A percentile compares a stretch with the other conserved stretches of the same genome.
Conservation (phyloP, 2,329 filamentous ascomycete species). For the Phoma sp. region DNA sequence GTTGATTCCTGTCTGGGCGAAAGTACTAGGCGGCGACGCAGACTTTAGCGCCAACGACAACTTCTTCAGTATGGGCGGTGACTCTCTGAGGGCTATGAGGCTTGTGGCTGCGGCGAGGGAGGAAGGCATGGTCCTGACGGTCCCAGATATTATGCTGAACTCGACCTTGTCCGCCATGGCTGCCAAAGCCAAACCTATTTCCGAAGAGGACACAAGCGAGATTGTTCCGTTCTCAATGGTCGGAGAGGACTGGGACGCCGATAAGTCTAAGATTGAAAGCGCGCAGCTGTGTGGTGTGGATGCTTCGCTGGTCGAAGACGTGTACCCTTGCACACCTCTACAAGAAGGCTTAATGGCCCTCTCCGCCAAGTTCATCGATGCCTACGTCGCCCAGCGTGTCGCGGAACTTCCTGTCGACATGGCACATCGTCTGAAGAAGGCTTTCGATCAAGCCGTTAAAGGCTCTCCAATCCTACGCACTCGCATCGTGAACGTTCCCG, state of each 20-base stretch:
- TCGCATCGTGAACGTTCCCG: conserved; percentile 46
- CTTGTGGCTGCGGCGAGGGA: conserved; percentile 62
- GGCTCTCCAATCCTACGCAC: conserved; percentile 50
- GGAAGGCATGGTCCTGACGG: conserved; percentile 58
- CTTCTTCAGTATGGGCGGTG: conserved; percentile 58
- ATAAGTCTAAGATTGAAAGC: conserved; percentile 47
- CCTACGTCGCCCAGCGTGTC: conserved; percentile 50
- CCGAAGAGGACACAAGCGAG: conserved; percentile 25
- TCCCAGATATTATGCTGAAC: conserved; percentile 62
- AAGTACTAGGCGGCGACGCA: conserved; percentile 40
- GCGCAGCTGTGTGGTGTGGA: conserved; percentile 43
- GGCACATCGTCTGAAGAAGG: conserved; percentile 40
- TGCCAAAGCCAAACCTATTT: conserved; percentile 34
- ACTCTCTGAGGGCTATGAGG: conserved; percentile 61
- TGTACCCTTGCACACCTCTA: conserved; percentile 52
- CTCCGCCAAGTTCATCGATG: conserved; percentile 45
- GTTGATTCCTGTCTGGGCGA: conserved; percentile 40
- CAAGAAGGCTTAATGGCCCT: conserved; percentile 52
- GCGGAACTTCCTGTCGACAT: conserved; percentile 41
- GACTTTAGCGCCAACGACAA: conserved; percentile 45
- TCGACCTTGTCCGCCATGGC: conserved; percentile 57
- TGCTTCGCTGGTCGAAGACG: conserved; percentile 42
- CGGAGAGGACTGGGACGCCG: conserved; percentile 29
- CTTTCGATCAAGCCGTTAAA: conserved; percentile 46
- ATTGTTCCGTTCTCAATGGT: conserved; percentile 45